Conservation (phyloP, 768 basidiomycete genomes). For the Lepiota subincarnata region DNA sequence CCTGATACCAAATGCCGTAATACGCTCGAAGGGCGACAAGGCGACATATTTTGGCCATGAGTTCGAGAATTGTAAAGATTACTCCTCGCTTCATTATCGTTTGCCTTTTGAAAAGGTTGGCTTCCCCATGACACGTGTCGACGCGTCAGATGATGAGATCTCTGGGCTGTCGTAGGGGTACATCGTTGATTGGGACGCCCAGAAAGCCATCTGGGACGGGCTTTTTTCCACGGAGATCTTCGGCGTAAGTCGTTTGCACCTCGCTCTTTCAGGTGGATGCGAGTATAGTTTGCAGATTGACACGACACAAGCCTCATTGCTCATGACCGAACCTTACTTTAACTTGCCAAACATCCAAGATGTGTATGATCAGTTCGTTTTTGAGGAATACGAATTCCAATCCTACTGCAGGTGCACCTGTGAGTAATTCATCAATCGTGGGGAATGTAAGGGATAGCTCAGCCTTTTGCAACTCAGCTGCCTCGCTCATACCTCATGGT, state of each 20-base stretch:
- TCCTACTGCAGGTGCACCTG: constrained; percentile 80
- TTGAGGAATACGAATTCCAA: constrained; percentile 93
- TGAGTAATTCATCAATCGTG: constrained; percentile 34
- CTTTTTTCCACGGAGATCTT: constrained; percentile 72
- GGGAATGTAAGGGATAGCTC: background rate
- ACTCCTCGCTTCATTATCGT: constrained; percentile 76
- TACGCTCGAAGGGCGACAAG: constrained; percentile 82
- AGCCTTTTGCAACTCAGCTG: constrained; percentile 44
- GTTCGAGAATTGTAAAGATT: constrained; percentile 70
- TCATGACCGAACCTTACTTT: constrained; percentile 94
- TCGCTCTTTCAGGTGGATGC: background rate
- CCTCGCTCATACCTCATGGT: constrained; percentile 74
- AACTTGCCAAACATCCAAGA: constrained; percentile 91
- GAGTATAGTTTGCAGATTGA: constrained; percentile 48
- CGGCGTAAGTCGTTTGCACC: constrained; percentile 39
- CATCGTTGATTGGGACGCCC: constrained; percentile 91
- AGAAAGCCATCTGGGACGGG: constrained; percentile 93
- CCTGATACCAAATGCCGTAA: constrained; percentile 75
- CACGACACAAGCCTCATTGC: constrained; percentile 64
- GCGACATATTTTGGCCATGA: constrained; percentile 85
- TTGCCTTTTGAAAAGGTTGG: constrained; percentile 84
- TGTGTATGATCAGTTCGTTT: constrained; percentile 91
- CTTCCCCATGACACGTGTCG: background rate
- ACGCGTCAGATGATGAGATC: constrained; percentile 11
- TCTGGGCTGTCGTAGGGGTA: constrained; percentile 61